These are phyloP conservation scores for Cutaneotrichosporon sp. DNA, from an alignment of 1,284 basidiomycete genomes.

Conservation along the genomic window DNA sequence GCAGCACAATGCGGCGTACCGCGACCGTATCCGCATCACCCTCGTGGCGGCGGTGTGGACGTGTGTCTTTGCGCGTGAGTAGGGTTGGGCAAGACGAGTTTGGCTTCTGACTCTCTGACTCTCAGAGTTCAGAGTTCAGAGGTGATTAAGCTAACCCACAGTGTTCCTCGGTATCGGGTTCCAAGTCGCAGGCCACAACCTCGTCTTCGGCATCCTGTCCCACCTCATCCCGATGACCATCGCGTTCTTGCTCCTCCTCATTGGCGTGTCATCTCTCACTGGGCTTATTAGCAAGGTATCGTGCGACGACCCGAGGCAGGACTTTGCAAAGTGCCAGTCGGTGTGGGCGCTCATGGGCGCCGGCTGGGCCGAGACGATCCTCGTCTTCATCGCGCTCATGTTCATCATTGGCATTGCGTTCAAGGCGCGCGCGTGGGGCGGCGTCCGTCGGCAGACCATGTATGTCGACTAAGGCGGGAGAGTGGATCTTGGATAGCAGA, in stretches of 20 bases:
- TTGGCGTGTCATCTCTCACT: constrained; percentile 50
- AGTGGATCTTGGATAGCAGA: background rate
- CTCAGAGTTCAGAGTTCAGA: background rate
- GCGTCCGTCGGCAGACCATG: constrained; percentile 40
- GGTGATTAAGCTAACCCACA: constrained; percentile 19
- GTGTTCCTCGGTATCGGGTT: constrained; percentile 51
- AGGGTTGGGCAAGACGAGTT: too few relatives aligned
- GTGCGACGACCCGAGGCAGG: constrained; percentile 39
- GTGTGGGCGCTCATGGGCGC: constrained; percentile 51
- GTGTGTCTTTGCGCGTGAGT: constrained; percentile 43
- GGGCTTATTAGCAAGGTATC: constrained; percentile 46
- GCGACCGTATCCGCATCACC: constrained; percentile 52
- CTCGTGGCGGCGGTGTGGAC: constrained; percentile 51
- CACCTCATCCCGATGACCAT: constrained; percentile 50
- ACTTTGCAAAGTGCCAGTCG: constrained; percentile 47
- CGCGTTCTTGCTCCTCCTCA: constrained; percentile 52
- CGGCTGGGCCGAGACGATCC: constrained; percentile 53
- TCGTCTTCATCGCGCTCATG: constrained; percentile 41
- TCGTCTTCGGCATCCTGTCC: constrained; percentile 50
- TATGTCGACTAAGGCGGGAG: constrained; percentile 35
- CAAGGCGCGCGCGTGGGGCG: constrained; percentile 50
- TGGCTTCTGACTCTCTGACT: too few relatives aligned
- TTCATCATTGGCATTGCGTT: constrained; percentile 43
- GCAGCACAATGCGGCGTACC: constrained; percentile 38
- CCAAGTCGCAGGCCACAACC: constrained; percentile 38